Evolutionary conservation across 2,329 filamentous ascomycete genomes (phyloP), one percentile per base, ranked within the genome.

Genomic region (Aspergillus transmontanensis): DNA sequence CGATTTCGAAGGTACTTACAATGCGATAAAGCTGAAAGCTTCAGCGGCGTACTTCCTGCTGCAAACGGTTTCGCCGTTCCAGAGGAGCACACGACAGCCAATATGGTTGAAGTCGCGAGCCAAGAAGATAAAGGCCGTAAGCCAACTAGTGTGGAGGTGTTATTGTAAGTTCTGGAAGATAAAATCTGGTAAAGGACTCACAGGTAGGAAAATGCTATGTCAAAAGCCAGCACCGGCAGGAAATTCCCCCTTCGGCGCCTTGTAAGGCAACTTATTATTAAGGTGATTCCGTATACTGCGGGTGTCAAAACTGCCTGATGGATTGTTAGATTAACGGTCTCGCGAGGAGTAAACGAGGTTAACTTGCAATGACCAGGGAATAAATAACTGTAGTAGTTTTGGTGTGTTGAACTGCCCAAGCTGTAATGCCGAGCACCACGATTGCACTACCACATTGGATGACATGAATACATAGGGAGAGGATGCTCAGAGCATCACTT

Each of bases 11-110:
- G 21, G 12, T 1, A 46, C 43, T 46, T 12, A 46, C 43, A 46
- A 70, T 14, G 68, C 64, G 48, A 69, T 70, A 32, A 69, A 69
- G 32, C 61, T 65, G 39, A 70, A 70, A 28, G 67, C 63, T 34
- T 70, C 67, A 0, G 64, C 66, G 2, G 67, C 36, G 53, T 70
- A 69, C 57, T 70, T 61, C 14, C 67, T 53, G 36, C 67, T 69
- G 32, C 68, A 70, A 16, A 68, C 67, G 1, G 51, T 45, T 50
- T 67, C 14, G 5, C 64, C 57, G 28, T 70, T 69, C 68, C 68
- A 70, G 21, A 57, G 64, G 21, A 61, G 51, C 5, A 62, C 11
- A 0, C 48, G 63, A 46, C 67, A 70, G 32, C 48, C 21, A 12
- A 46, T 23, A 5, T 46, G 43, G n/a, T 46, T 46, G n/a, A 46